These are phyloP conservation scores for Colletotrichum filicis DNA, from an alignment of 2,329 filamentous ascomycete genomes.

Conservation along the genomic window DNA sequence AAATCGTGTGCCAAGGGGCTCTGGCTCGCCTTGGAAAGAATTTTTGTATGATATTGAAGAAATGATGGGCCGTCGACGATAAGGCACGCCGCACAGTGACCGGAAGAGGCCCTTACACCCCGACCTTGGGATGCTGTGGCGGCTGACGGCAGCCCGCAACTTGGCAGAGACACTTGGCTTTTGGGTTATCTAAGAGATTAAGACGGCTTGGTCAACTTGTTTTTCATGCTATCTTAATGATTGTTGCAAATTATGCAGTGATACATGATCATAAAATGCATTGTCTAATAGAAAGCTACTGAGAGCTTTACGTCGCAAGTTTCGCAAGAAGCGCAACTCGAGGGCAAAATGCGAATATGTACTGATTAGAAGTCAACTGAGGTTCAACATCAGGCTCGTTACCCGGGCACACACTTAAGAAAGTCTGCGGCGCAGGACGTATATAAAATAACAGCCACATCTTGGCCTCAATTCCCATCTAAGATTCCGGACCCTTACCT, in stretches of 20 bases:
- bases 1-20: not conserved
- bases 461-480: constrained; percentile 4
- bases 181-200: not conserved
- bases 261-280: not conserved
- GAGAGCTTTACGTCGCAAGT: too few relatives aligned
- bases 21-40: not conserved
- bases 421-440: not conserved
- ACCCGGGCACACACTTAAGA: not conserved
- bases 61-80: not conserved
- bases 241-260: not conserved
- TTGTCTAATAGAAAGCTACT: too few relatives aligned
- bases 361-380: not conserved
- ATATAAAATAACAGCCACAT: not conserved
- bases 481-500: not conserved
- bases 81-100: not conserved
- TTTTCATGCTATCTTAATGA: not conserved
- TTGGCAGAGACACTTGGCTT: not conserved
- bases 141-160: not conserved
- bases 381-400: not conserved
- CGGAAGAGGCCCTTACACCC: not conserved
- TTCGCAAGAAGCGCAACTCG: not conserved
- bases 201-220: not conserved
- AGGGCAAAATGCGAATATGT: not conserved
- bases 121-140: not conserved
- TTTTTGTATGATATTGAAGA: not conserved